Conservation (phyloP, 78 protist species). For the Dictyostelium intermedium region DNA sequence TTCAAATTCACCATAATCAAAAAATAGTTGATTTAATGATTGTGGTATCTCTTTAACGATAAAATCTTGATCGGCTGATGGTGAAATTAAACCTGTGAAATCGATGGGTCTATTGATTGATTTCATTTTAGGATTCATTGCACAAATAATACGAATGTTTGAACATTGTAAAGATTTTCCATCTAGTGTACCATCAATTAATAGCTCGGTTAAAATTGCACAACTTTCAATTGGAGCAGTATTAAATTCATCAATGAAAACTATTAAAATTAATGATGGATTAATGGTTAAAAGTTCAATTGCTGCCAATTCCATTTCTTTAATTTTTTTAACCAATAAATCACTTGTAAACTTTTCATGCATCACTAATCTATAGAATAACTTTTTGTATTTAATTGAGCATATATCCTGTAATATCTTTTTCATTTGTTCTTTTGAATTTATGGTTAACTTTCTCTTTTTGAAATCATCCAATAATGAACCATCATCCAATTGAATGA, state of each 20-base stretch:
- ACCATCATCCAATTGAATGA: background rate
- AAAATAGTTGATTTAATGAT: slow-evolving; percentile 19
- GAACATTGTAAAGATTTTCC: slow-evolving; percentile 2
- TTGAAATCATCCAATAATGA: background rate
- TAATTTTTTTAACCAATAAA: background rate
- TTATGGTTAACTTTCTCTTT: background rate
- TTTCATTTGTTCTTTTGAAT: background rate
- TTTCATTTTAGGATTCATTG: slow-evolving; percentile 49
- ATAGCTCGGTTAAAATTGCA: slow-evolving; percentile 75
- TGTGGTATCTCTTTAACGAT: slow-evolving; percentile 35
- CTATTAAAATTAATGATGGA: slow-evolving; percentile 21
- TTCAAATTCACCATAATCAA: slow-evolving; percentile 48
- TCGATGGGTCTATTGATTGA: background rate
- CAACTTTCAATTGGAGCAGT: slow-evolving; percentile 49
- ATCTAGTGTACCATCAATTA: slow-evolving; percentile 77
- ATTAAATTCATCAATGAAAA: slow-evolving; percentile 82
- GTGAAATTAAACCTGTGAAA: background rate
- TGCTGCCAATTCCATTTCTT: background rate
- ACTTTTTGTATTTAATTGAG: slow-evolving; percentile 15
- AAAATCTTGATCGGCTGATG: background rate
- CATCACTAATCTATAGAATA: slow-evolving; percentile 73
- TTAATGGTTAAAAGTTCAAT: background rate
- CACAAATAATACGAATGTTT: slow-evolving; percentile 74
- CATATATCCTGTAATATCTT: background rate
- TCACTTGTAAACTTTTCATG: slow-evolving; percentile 25